These are phyloP conservation scores for Russula abietina DNA, from an alignment of 768 basidiomycete genomes.

Conservation along the genomic window DNA sequence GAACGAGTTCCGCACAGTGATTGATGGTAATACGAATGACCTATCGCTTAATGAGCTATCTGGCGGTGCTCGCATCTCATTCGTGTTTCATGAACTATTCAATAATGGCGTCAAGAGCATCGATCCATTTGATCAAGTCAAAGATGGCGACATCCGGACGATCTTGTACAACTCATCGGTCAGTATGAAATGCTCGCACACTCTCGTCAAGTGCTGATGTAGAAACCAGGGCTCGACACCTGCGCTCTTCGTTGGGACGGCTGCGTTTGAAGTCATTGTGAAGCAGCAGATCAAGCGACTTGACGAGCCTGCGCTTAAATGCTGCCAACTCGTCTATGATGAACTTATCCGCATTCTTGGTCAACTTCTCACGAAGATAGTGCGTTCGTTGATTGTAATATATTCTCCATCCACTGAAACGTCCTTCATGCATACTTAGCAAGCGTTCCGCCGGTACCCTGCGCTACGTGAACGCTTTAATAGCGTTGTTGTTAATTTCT, in stretches of 20 bases:
- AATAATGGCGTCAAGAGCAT: slow-evolving; percentile 94
- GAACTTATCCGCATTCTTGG: slow-evolving; percentile 95
- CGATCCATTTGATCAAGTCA: slow-evolving; percentile 98
- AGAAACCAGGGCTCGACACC: slow-evolving; percentile 83
- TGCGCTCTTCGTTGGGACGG: slow-evolving; percentile 91
- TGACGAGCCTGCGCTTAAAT: slow-evolving; percentile 90
- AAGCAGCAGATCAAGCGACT: slow-evolving; percentile 98
- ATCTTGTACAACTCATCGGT: slow-evolving; percentile 98
- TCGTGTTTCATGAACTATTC: slow-evolving; percentile 98
- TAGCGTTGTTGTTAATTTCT: slow-evolving; percentile 91
- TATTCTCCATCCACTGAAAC: neutral
- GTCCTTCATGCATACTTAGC: slow-evolving; percentile 40
- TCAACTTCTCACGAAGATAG: slow-evolving; percentile 85
- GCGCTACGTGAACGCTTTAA: slow-evolving; percentile 97
- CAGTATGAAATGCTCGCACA: slow-evolving; percentile 31
- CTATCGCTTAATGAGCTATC: slow-evolving; percentile 91
- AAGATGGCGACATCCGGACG: slow-evolving; percentile 95
- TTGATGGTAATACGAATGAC: slow-evolving; percentile 97
- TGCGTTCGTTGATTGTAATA: slow-evolving; percentile 35
- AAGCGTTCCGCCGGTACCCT: slow-evolving; percentile 94
- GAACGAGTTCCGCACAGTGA: slow-evolving; percentile 90
- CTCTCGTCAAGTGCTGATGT: neutral
- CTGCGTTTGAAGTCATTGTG: slow-evolving; percentile 97
- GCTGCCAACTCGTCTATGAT: slow-evolving; percentile 93
- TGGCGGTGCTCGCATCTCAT: slow-evolving; percentile 98